A percentile compares a stretch with the other conserved stretches of the same genome.
phyloP scores from a whole-genome alignment of 2,329 filamentous ascomycete genomes.

The Cercospora zeina region DNA sequence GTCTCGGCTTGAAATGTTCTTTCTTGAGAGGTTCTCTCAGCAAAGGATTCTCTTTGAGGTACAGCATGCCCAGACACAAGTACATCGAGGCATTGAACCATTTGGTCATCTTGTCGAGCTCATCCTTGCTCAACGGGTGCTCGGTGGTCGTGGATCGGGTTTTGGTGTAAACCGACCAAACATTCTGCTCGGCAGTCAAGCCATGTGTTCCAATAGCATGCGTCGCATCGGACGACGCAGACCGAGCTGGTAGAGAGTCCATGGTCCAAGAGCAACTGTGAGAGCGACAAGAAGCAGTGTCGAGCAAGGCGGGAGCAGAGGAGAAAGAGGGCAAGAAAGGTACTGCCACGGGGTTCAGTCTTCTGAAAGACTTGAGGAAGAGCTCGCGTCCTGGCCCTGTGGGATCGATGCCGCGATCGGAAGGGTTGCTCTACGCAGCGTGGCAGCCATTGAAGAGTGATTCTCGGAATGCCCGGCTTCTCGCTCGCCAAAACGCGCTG shows the following conservation, averaged over 20 bases:
- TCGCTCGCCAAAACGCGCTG: not conserved
- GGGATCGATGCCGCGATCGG: not conserved
- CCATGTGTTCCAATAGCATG: slow-evolving; percentile 1
- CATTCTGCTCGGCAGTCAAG: slow-evolving; percentile 32
- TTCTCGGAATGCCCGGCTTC: slow-evolving; percentile 7
- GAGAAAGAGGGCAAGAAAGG: not conserved
- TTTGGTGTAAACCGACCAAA: slow-evolving; percentile 37
- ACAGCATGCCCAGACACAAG: slow-evolving; percentile 77
- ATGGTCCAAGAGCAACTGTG: not conserved
- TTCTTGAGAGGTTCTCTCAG: slow-evolving; percentile 67
- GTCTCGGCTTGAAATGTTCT: slow-evolving; percentile 70
- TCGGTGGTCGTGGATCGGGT: slow-evolving; percentile 40
- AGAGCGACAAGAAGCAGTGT: not conserved
- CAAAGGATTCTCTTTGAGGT: slow-evolving; percentile 71
- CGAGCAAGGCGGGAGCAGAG: not conserved
- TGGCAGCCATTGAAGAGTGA: not conserved
- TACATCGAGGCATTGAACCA: slow-evolving; percentile 76
- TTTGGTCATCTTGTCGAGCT: slow-evolving; percentile 67
- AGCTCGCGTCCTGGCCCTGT: not conserved
- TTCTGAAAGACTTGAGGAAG: not conserved
- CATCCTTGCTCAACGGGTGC: slow-evolving; percentile 63
- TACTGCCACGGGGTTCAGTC: not conserved
- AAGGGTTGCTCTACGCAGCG: not conserved
- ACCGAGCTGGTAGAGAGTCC: slow-evolving; percentile 12
- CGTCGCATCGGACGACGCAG: not conserved